Evolutionary conservation across 768 basidiomycete genomes (phyloP), one percentile per base, ranked within the genome.

Genomic region (Agaricus bisporus): DNA sequence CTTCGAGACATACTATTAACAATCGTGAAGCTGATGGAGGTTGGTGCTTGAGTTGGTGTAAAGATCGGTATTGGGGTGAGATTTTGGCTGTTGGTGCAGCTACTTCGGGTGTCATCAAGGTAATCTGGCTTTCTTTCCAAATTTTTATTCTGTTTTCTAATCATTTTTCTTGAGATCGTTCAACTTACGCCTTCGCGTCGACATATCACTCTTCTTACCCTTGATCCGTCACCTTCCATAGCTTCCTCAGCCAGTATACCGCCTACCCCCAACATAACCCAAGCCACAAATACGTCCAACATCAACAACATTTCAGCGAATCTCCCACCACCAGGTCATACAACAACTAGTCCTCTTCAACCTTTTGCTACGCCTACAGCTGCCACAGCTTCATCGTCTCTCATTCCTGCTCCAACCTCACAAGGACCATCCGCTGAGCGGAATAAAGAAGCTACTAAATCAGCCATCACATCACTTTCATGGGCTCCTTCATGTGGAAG

Each of bases 401-500:
- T 17, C 38, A 7, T 22, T 46, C 44, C 44, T 29, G 2, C 44
- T 29, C 22, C 44, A 8, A 15, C 44, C 1, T 5, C 39, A 3
- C 53, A 54, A 48, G 26, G 14, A 25, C 17, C 53, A 7, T 15
- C 45, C 8, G 14, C 46, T 5, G 26, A 48, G 15, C 49, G 26
- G 37, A 14, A 56, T 35, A 52, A 56, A 5, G 69, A 75, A 9
- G 67, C 75, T 12, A 71, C 78, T 12, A 72, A 78, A 3, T 82
- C 74, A 38, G 81, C 95, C 2, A 80, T 95, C 47, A 89, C 88
- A 0, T 85, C 86, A 28, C 80, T 98, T 35, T 76, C 93, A 14
- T 99, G 95, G 95, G 93, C 95, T 0, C 91, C 97, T 0, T 87
- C 87, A 0, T 95, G 92, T 56, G 97, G 95, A 5, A 79, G 97